Evolutionary conservation across 768 basidiomycete genomes (phyloP), one percentile per base, ranked within the genome.

Genomic region (Boletus sensibilis): DNA sequence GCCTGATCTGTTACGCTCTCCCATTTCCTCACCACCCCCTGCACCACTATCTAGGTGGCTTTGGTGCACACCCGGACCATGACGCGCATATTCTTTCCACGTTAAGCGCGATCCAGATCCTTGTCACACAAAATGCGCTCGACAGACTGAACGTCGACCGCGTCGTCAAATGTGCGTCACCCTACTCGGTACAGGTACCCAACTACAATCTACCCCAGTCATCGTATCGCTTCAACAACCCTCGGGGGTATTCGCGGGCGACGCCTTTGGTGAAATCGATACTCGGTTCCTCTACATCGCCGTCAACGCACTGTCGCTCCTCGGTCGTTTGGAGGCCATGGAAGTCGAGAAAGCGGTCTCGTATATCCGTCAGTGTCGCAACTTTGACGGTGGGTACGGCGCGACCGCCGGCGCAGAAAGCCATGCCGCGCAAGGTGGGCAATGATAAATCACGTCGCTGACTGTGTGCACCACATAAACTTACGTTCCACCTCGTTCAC

Each of bases 321-420:
- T 98, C 13, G 90, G 90, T 2, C 78, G 80, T 33, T 76, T 97
- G 35, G 79, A 86, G 57, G 78, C 79, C 21, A 75, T 98, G 42
- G 85, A 94, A 59, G 73, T 74, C 50, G 84, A 86, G 29, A 82
- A 78, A 64, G 86, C 90, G 0, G 82, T 90, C 10, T 76, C 72
- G 8, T 93, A 96, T 70, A 82, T 98, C 42, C 69, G 73, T 23
- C 76, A 80, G 35, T 98, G 97, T 73, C 81, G 79, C 66, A 99
- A 98, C 71, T 98, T 94, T 69, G 97, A 99, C 67, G 95, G 95
- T 5, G 97, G 94, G 0, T 99, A 96, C 66, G 96, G 97, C 25
- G 86, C 79, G 44, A 72, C 76, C 16, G 79, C 84, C 16, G 97
- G 95, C 0, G 94, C 91, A 1, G 97, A 99, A 74, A 94, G 90